These are phyloP conservation scores for Petasospora rhodanensis DNA, from an alignment of 1,139 yeast species.

Conservation along the genomic window DNA sequence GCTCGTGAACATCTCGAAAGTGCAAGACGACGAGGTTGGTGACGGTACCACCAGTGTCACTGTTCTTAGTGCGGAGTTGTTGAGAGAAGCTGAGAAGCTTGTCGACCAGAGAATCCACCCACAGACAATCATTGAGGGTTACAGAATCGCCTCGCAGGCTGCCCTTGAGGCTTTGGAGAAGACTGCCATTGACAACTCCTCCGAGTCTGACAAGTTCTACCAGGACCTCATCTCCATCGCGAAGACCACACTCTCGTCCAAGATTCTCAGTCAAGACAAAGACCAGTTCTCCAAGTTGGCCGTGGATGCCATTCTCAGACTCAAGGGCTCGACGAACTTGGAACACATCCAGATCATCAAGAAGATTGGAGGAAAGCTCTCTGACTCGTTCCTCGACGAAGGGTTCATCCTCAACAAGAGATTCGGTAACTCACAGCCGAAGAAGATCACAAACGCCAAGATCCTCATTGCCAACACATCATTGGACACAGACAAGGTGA, in stretches of 20 bases:
- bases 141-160: conserved; percentile 77
- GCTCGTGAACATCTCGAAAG: conserved; percentile 89
- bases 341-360: conserved; percentile 93
- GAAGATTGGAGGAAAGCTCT: conserved; percentile 86
- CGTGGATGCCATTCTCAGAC: conserved; percentile 88
- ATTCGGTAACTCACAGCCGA: conserved; percentile 94
- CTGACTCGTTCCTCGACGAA: conserved; percentile 92
- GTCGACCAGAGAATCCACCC: conserved; percentile 95
- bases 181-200: conserved; percentile 72
- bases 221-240: conserved; percentile 83
- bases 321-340: conserved; percentile 90
- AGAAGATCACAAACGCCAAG: conserved; percentile 73
- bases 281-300: conserved; percentile 85
- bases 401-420: conserved; percentile 89
- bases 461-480: conserved; percentile 93
- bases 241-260: conserved; percentile 88
- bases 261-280: conserved; percentile 91
- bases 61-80: conserved; percentile 83
- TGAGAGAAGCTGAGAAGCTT: conserved; percentile 92
- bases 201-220: conserved; percentile 59
- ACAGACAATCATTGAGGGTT: conserved; percentile 95
- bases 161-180: conserved; percentile 78
- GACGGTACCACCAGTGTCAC: conserved; percentile 99
- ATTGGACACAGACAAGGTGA: conserved; percentile 96
- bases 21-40: conserved; percentile 98